Base-by-base conservation (phyloP, 2,329 filamentous ascomycete species). In the Calonectria hawksworthii region DNA sequence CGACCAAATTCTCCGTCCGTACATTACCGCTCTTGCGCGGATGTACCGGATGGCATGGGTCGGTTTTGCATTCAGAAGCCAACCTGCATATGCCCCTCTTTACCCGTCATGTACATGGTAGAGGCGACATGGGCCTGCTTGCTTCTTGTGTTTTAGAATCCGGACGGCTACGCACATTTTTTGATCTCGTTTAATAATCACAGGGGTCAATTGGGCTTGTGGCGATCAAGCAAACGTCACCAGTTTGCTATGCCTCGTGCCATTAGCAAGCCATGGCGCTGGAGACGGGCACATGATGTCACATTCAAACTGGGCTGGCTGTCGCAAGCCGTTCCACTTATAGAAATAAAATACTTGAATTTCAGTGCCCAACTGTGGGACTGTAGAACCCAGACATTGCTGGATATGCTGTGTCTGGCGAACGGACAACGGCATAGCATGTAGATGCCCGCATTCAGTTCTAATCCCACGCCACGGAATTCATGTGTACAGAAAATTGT, bases 321-420 rank as follows among this genome's bases (percentile, higher is more conserved):
- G 38, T 70, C 68, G 68, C 68, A 70, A 70, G 41, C 23, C 47
- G 54, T 36, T 63, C 68, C 68, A 47, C 54, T 70, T 70, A 36
- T 44, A 65, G 68, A 51, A 41, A 50, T 68, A 65, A 51, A 41
- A 50, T 68, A 65, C 8, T 47, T 65, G 36, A 59, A 59, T 68
- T 59, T 28, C 34, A 8, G 30, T 50, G 51, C 28, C 41, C 26
- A 13, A 28, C n/a, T 69, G 67, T 69, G 67, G 67, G 38, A 47
- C 67, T 63, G 44, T 50, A 38, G 18, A 26, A 44, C 21, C 26
- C 28, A 61, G 38, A 54, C 66, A 44, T 28, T 32, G 23, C 67
- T 30, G 34, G n/a, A 36, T 51, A 50, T 47, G 67, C 30, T 47
- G 18, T 50, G n/a, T 30, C 23, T 38, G 14, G 54, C 23, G 11